Evolutionary conservation across 768 basidiomycete genomes (phyloP).

Genomic region (Suillus spraguei): DNA sequence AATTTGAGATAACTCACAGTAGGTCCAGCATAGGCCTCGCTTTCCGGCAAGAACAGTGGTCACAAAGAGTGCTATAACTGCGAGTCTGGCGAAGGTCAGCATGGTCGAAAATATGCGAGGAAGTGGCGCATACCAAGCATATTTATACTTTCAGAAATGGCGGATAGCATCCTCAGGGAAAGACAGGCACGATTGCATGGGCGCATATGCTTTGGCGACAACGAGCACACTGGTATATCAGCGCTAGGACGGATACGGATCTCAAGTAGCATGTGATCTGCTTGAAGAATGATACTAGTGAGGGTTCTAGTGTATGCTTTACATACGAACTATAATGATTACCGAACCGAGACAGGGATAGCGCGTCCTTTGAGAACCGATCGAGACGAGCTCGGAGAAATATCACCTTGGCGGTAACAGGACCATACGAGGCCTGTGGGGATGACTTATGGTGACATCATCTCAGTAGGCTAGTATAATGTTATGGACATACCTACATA

Average conservation of each 20-base stretch:
- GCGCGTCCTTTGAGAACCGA: neutral
- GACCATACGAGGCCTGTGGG: neutral
- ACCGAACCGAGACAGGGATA: neutral
- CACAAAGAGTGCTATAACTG: conserved; percentile 22
- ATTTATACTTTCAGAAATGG: neutral
- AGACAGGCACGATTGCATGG: neutral
- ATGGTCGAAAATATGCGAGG: conserved; percentile 13
- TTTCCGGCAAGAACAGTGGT: conserved; percentile 35
- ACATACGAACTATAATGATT: neutral
- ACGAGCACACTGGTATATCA: neutral
- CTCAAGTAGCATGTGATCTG: neutral
- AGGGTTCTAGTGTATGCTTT: neutral
- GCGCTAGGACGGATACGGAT: neutral
- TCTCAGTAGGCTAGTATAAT: neutral
- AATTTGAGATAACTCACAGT: conserved; percentile 26
- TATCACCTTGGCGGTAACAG: neutral
- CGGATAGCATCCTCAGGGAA: neutral
- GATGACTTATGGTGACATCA: neutral
- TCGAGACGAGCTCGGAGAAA: neutral
- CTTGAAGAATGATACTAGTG: too few species aligned
- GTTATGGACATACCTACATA: too few species aligned
- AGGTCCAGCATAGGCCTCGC: conserved; percentile 41
- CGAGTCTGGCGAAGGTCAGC: conserved; percentile 20
- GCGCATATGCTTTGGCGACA: neutral
- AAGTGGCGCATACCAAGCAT: neutral